These are phyloP conservation scores for Didymella keratinophila DNA, from an alignment of 2,329 filamentous ascomycete species.

Conservation along the genomic window DNA sequence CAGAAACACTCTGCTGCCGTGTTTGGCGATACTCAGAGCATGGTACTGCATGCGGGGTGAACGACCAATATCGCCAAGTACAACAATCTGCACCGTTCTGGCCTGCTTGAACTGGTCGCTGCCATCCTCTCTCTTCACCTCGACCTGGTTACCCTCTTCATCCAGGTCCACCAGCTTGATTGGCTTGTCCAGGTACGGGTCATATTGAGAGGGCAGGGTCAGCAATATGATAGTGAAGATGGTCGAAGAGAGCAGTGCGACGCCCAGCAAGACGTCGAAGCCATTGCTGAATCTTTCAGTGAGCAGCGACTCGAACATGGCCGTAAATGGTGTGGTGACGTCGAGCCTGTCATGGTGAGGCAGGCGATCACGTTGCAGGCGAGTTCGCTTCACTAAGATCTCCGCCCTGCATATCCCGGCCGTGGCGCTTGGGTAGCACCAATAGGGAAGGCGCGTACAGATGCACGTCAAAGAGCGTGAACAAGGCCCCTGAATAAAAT, in stretches of 20 bases:
- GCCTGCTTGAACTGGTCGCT: constrained; percentile 46
- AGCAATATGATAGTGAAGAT: constrained; percentile 60
- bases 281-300: constrained; percentile 32
- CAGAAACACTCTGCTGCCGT: constrained; percentile 80
- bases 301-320: constrained; percentile 47
- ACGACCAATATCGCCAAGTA: constrained; percentile 92
- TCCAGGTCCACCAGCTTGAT: constrained; percentile 27
- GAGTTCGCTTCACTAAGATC: constrained; percentile 20
- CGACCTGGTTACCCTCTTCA: constrained; percentile 34
- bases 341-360: constrained; percentile 27
- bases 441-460: constrained; percentile 22
- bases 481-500: constrained; percentile 20
- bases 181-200: constrained; percentile 47
- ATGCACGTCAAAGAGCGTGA: constrained; percentile 21
- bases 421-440: constrained; percentile 15
- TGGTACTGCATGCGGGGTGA: constrained; percentile 99
- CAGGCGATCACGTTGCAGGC: constrained; percentile 25
- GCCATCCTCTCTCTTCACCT: constrained; percentile 32
- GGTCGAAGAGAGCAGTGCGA: constrained; percentile 55
- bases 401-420: constrained; percentile 13
- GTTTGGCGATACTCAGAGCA: constrained; percentile 86
- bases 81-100: constrained; percentile 78
- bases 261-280: constrained; percentile 51
- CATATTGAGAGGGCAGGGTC: constrained; percentile 62
- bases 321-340: constrained; percentile 19